A percentile compares a stretch with the other conserved stretches of the same genome.
phyloP scores from a whole-genome alignment of 139 green algal genomes.

The Trebouxia sp. region DNA sequence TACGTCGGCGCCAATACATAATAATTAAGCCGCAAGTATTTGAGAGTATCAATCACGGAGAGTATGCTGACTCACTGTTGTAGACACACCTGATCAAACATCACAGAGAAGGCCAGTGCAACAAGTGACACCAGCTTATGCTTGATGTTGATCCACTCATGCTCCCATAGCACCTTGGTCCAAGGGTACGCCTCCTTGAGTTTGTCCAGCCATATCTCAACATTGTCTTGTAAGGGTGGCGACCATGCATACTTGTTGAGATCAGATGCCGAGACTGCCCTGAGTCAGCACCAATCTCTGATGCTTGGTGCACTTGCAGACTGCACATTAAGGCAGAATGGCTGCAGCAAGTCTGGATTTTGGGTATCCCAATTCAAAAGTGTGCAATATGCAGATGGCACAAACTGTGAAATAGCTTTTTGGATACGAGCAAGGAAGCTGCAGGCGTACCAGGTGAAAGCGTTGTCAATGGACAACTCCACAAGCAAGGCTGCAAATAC shows the following conservation, averaged over 20 bases:
- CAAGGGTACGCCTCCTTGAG: conserved; percentile 34
- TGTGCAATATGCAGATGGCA: neutral
- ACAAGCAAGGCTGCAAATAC: conserved; percentile 23
- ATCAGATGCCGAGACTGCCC: conserved; percentile 43
- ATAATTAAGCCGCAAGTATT: neutral
- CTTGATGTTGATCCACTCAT: conserved; percentile 50
- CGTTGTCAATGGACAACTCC: conserved; percentile 27
- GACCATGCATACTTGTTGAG: conserved; percentile 61
- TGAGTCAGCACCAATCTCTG: neutral
- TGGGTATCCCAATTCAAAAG: neutral
- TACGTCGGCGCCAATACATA: neutral
- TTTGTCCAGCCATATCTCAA: conserved; percentile 44
- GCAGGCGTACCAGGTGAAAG: conserved; percentile 23
- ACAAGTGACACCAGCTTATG: conserved; percentile 69
- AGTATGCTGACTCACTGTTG: neutral
- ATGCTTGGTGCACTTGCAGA: neutral
- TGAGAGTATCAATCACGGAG: too few relatives aligned
- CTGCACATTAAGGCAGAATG: neutral
- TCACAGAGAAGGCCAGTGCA: conserved; percentile 58
- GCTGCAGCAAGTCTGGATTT: neutral
- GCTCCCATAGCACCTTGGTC: conserved; percentile 22
- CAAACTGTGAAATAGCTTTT: neutral
- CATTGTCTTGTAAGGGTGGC: conserved; percentile 76
- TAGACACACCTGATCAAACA: conserved; percentile 60
- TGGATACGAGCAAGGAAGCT: neutral